Base-by-base conservation (phyloP, 441 rosid genomes). In the Viola pubescens region DNA sequence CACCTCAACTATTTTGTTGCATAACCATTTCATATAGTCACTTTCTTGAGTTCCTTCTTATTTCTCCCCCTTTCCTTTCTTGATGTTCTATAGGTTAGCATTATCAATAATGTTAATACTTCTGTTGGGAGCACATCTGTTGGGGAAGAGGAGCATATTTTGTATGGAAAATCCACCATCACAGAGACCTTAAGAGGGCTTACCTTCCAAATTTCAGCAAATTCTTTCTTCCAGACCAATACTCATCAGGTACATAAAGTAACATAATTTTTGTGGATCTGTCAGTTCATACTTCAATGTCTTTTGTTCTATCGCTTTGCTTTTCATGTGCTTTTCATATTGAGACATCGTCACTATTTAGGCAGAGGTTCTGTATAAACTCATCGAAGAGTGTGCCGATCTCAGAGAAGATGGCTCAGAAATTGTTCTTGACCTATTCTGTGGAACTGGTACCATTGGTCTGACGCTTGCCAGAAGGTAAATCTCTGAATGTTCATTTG, bases 361-460 rank as follows among this genome's bases (percentile, higher is more conserved):
- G 98, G 97, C 98, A 48, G 97, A 92, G 75, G 80, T 92, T 73
- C 75, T 92, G 6, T 92, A 92, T 70, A 82, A 80, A 77, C 83
- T 87, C 38, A 84, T 89, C 65, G 95, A 82, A 76, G 94, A 87
- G 58, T 84, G 80, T 55, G 90, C 90, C 74, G 85, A 81, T 63
- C 80, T 87, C 10, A 80, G 77, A 75, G 94, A 86, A 70, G 94
- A 89, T 78, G 90, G 90, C 70, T 82, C 98, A 37, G 95, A 92
- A 76, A 77, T 85, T 59, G 86, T 92, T 64, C 90, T 92, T 34
- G 98, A 92, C 73, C 85, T 92, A 38, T 92, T 92, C 70, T 89
- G 98, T 73, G 98, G 98, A 62, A 89, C 98, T 40, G 97, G 97
- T 52, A 89, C 97, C 65, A 87, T 89, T 37, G 98, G 97, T 57